These are phyloP conservation scores for Malassezia furfur DNA, from an alignment of 1,284 basidiomycete genomes.

Conservation along the genomic window DNA sequence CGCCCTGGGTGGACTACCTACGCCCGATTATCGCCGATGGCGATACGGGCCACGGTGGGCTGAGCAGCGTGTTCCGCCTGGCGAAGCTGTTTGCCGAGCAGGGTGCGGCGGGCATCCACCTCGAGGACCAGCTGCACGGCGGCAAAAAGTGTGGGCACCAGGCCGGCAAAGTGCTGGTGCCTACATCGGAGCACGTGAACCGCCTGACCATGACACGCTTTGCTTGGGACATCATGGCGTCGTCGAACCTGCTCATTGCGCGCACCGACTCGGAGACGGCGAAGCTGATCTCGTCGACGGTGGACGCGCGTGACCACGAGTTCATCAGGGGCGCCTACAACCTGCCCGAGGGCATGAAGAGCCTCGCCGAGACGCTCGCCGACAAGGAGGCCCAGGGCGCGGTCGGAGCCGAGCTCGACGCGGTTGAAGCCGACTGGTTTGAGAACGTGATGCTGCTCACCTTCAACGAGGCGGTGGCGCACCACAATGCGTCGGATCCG, in stretches of 20 bases:
- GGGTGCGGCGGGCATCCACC: slow-evolving; percentile 48
- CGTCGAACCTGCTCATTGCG: slow-evolving; percentile 77
- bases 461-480: slow-evolving; percentile 66
- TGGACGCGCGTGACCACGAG: slow-evolving; percentile 63
- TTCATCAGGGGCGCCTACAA: slow-evolving; percentile 47
- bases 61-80: slow-evolving; percentile 45
- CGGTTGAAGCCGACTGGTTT: slow-evolving; percentile 45
- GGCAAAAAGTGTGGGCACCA: slow-evolving; percentile 68
- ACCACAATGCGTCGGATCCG: slow-evolving; percentile 35
- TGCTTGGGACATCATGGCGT: slow-evolving; percentile 76
- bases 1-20: slow-evolving; percentile 50
- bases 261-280: slow-evolving; percentile 86
- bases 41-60: slow-evolving; percentile 46
- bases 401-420: slow-evolving; percentile 33
- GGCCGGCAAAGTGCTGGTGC: slow-evolving; percentile 85
- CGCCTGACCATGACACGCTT: slow-evolving; percentile 73
- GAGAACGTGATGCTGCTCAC: slow-evolving; percentile 54
- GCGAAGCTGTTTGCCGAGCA: slow-evolving; percentile 50
- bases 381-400: slow-evolving; percentile 34
- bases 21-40: slow-evolving; percentile 50
- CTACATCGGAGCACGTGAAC: slow-evolving; percentile 72
- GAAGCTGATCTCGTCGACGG: slow-evolving; percentile 70
- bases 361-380: slow-evolving; percentile 41
- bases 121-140: slow-evolving; percentile 48
- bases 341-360: slow-evolving; percentile 29